Conservation (phyloP, 257 asterid genomes). For the Penstemon eatonii region DNA sequence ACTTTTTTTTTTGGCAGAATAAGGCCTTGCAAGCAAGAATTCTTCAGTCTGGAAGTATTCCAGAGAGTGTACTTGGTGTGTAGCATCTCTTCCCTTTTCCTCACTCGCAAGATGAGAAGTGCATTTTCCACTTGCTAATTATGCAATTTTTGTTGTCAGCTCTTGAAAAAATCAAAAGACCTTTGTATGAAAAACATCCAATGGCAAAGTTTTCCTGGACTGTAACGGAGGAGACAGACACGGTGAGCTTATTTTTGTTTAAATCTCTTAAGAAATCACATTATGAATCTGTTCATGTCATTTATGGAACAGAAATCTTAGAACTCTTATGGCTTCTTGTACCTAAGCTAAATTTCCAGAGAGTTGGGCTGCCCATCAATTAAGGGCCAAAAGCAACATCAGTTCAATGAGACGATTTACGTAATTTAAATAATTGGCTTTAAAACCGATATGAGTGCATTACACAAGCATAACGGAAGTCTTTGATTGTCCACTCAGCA, state of each 20-base stretch:
- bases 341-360: slow-evolving; percentile 15
- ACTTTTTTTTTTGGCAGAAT: slow-evolving; percentile 51
- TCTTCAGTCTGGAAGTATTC: slow-evolving; percentile 76
- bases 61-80: slow-evolving; percentile 79
- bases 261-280: neutral
- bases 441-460: slow-evolving; percentile 12
- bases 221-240: slow-evolving; percentile 76
- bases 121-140: slow-evolving; percentile 26
- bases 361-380: slow-evolving; percentile 20
- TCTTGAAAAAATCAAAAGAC: slow-evolving; percentile 79
- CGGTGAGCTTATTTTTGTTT: slow-evolving; percentile 54
- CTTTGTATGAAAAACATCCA: slow-evolving; percentile 91
- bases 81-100: slow-evolving; percentile 17
- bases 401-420: slow-evolving; percentile 17
- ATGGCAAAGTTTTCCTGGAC: slow-evolving; percentile 99
- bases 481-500: slow-evolving; percentile 15
- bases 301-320: neutral
- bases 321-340: slow-evolving; percentile 18
- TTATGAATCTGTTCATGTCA: neutral
- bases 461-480: neutral
- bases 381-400: neutral
- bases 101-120: slow-evolving; percentile 14
- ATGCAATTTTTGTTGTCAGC: slow-evolving; percentile 46
- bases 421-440: slow-evolving; percentile 15
- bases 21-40: slow-evolving; percentile 76